Conservation (phyloP, 768 basidiomycete species). For the Sarcomyxa edulis region DNA sequence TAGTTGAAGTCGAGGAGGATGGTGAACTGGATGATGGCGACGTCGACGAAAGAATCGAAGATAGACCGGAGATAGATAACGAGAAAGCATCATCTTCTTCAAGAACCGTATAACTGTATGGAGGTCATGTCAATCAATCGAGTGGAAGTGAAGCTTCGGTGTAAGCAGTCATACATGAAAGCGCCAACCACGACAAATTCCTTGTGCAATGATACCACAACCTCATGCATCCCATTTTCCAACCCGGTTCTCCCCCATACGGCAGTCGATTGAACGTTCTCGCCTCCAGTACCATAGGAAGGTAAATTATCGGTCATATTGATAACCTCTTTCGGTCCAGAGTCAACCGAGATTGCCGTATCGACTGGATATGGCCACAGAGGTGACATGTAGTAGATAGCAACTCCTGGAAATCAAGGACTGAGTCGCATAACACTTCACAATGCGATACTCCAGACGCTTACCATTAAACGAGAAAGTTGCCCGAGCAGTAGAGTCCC, state of each 20-base stretch:
- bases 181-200: too few relatives aligned
- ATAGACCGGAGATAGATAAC: too few relatives aligned
- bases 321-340: background rate
- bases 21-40: too few relatives aligned
- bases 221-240: too few relatives aligned
- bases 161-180: too few relatives aligned
- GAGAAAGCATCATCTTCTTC: too few relatives aligned
- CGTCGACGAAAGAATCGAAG: too few relatives aligned
- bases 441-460: background rate
- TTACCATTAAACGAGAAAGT: conserved; percentile 5
- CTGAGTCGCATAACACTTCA: background rate
- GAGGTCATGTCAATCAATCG: too few relatives aligned
- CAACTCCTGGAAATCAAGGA: conserved; percentile 1
- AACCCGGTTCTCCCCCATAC: conserved; percentile 9
- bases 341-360: conserved; percentile 1
- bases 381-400: conserved; percentile 4
- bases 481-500: background rate
- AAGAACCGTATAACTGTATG: too few relatives aligned
- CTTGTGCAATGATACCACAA: too few relatives aligned
- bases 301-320: background rate
- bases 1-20: too few relatives aligned
- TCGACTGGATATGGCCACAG: background rate
- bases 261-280: conserved; percentile 5
- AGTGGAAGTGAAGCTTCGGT: background rate
- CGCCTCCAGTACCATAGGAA: background rate